phyloP scores from a whole-genome alignment of 805 yeast species.

The Diddensiella caesifluorescens region DNA sequence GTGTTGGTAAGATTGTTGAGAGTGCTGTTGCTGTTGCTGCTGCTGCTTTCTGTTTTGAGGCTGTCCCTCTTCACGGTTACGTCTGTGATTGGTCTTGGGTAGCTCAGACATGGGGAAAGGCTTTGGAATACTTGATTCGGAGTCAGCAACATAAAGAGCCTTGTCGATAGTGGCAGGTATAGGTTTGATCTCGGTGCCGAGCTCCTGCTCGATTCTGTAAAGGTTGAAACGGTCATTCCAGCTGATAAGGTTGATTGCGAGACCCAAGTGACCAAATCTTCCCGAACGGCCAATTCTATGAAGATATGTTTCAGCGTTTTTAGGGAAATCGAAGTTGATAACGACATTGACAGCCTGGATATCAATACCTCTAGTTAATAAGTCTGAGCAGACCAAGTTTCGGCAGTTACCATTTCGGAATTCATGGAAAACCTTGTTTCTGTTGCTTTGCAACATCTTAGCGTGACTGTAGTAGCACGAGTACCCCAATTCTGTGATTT shows the following conservation, averaged over 20 bases:
- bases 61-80: slow-evolving; percentile 20
- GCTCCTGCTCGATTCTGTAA: slow-evolving; percentile 92
- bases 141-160: slow-evolving; percentile 70
- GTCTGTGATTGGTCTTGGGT: slow-evolving; percentile 22
- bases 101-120: slow-evolving; percentile 73
- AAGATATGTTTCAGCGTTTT: slow-evolving; percentile 92
- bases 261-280: slow-evolving; percentile 96
- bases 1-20: slow-evolving; percentile 11
- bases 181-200: slow-evolving; percentile 95
- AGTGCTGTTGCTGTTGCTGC: slow-evolving; percentile 15
- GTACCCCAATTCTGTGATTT: slow-evolving; percentile 92
- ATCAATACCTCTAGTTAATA: slow-evolving; percentile 96
- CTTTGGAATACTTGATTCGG: slow-evolving; percentile 65
- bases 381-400: slow-evolving; percentile 93
- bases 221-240: slow-evolving; percentile 94
- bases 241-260: slow-evolving; percentile 92
- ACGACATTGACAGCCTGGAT: slow-evolving; percentile 98
- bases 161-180: slow-evolving; percentile 92
- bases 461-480: slow-evolving; percentile 98
- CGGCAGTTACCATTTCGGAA: slow-evolving; percentile 97
- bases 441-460: slow-evolving; percentile 92
- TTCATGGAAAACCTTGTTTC: slow-evolving; percentile 97
- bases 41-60: slow-evolving; percentile 17
- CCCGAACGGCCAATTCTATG: slow-evolving; percentile 99
- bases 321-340: slow-evolving; percentile 96